Evolutionary conservation across 2,329 filamentous ascomycete species (phyloP), one percentile per base, ranked within the genome.

Genomic region (Cercospora citrullina): DNA sequence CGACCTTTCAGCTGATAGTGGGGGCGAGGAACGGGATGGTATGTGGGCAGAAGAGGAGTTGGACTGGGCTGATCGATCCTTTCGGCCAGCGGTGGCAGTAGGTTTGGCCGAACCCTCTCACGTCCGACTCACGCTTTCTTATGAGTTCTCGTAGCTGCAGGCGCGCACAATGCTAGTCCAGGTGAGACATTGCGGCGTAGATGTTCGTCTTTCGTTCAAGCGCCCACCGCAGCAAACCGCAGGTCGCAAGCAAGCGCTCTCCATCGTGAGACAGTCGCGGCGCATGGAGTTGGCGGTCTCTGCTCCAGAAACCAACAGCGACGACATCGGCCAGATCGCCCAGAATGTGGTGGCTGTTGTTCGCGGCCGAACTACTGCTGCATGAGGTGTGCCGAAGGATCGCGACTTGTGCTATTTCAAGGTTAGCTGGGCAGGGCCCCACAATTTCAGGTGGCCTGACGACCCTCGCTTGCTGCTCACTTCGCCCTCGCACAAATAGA

Each of bases 211-310:
- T 31, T 28, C 62, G 36, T 64, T 28, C 60, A 48, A 28, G 28
- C 58, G 42, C 42, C 65, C 36, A 23, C 65, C 60, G 65, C 60
- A 62, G 65, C 60, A 67, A 63, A 58, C 60, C 65, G 60, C 65
- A 67, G 60, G 53, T 51, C 45, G 18, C 28, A 28, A n/a, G 51
- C 36, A 51, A 31, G 31, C 36, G n/a, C 31, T 51, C 14, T 62
- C 6, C 65, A 60, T 51, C 53, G 26, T 26, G 18, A 51, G 28
- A 51, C 39, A 53, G 26, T 10, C 21, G 23, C 30, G 33, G 23
- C 39, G 30, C 39, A 33, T 53, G 9, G 16, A 36, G 23, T 42
- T 23, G 23, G 42, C 23, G 12, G 8, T 33, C n/a, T 18, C 33
- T 58, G 45, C 31, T 39, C 21, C 5, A 30, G 5, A 18, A 8